A percentile compares a stretch with the other conserved stretches of the same genome.
phyloP scores from a whole-genome alignment of 495 filamentous ascomycete species.

The Tirmania nivea region DNA sequence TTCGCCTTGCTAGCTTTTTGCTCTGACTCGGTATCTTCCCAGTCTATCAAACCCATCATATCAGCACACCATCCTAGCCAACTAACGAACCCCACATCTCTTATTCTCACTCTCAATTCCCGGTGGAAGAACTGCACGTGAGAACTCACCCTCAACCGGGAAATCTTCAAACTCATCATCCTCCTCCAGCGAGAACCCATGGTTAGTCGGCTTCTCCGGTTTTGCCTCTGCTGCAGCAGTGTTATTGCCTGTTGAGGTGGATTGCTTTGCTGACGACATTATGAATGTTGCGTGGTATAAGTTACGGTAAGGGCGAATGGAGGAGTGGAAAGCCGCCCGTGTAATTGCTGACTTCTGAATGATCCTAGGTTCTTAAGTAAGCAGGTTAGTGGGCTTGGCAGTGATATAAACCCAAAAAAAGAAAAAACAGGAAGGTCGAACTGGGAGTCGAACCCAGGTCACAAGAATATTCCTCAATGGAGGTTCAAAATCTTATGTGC shows the following conservation, averaged over 20 bases:
- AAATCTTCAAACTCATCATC: constrained; percentile 99
- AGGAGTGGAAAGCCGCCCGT: too few species aligned
- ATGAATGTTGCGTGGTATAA: not conserved
- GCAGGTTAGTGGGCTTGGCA: not conserved
- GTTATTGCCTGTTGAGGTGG: not conserved
- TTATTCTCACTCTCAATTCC: not conserved
- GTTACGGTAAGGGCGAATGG: too few species aligned
- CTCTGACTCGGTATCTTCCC: constrained; percentile 13
- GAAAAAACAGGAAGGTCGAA: not conserved
- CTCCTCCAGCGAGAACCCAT: constrained; percentile 50
- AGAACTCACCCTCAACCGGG: constrained; percentile 67
- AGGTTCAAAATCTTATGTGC: not conserved
- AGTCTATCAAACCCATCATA: constrained; percentile 5
- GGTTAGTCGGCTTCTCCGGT: not conserved
- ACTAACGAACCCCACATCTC: not conserved
- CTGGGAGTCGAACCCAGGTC: not conserved
- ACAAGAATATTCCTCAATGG: not conserved
- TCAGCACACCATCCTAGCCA: not conserved
- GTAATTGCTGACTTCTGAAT: not conserved
- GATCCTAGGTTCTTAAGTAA: not conserved
- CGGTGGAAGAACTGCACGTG: constrained; percentile 1
- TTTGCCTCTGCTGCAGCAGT: not conserved
- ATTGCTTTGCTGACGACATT: not conserved
- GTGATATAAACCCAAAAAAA: not conserved
- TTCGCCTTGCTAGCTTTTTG: constrained; percentile 25